A percentile compares a stretch with the other conserved stretches of the same genome.
Conservation (phyloP, 768 basidiomycete species). For the button mushroom (Agaricus bisporus) region DNA sequence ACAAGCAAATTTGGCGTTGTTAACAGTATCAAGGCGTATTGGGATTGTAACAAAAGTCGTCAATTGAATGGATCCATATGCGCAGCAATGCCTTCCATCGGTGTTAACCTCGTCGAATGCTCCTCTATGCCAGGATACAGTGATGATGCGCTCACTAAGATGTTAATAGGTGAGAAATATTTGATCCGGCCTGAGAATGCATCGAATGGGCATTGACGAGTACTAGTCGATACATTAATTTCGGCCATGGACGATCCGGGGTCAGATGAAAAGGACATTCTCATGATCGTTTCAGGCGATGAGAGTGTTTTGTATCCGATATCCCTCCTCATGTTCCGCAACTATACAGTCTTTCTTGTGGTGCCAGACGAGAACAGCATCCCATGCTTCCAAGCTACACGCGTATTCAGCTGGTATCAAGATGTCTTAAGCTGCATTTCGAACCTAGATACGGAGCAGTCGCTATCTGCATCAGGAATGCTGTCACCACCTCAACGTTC, state of each 20-base stretch:
- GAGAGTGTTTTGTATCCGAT: neutral
- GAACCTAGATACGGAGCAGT: neutral
- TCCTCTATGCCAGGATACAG: neutral
- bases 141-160: neutral
- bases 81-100: neutral
- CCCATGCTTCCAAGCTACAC: neutral
- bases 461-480: neutral
- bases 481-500: neutral
- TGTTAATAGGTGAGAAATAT: neutral
- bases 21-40: constrained; percentile 10
- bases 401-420: neutral
- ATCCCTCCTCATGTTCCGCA: neutral
- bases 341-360: neutral
- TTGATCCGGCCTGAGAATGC: neutral
- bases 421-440: constrained; percentile 1
- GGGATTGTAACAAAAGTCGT: neutral
- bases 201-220: neutral
- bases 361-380: neutral
- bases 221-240: neutral
- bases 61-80: neutral
- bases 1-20: constrained; percentile 3
- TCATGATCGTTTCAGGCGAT: neutral
- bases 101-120: neutral
- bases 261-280: neutral
- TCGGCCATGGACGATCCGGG: constrained; percentile 1